Conservation (phyloP, 2,329 filamentous ascomycete genomes). For the Aureobasidium sp. region DNA sequence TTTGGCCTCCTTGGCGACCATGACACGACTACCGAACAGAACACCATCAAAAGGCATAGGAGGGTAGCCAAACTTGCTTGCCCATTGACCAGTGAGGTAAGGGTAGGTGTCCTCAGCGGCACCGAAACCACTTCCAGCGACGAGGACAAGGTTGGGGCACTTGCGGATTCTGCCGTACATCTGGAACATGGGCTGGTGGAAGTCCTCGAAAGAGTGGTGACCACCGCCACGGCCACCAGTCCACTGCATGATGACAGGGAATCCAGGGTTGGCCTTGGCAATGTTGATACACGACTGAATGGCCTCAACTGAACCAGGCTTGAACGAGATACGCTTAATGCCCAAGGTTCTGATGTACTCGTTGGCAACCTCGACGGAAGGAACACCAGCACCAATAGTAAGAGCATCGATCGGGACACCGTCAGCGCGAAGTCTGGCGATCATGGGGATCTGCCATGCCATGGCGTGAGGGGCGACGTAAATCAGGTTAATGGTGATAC, state of each 20-base stretch:
- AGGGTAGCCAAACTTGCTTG: slow-evolving; percentile 76
- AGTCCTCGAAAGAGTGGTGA: slow-evolving; percentile 92
- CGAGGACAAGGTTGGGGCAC: slow-evolving; percentile 76
- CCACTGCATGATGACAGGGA: slow-evolving; percentile 92
- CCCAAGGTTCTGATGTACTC: slow-evolving; percentile 91
- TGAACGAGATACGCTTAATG: slow-evolving; percentile 89
- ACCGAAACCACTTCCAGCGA: slow-evolving; percentile 88
- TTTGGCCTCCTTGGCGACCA: slow-evolving; percentile 87
- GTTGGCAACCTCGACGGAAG: slow-evolving; percentile 84
- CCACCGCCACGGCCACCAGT: slow-evolving; percentile 89
- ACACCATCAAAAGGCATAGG: slow-evolving; percentile 93
- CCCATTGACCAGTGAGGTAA: slow-evolving; percentile 84
- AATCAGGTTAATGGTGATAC: slow-evolving; percentile 84
- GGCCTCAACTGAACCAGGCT: slow-evolving; percentile 80
- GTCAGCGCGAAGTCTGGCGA: slow-evolving; percentile 70
- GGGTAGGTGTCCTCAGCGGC: slow-evolving; percentile 85
- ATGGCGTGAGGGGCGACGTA: slow-evolving; percentile 86
- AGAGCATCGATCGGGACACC: slow-evolving; percentile 87
- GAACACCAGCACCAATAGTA: slow-evolving; percentile 87
- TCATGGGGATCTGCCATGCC: slow-evolving; percentile 83
- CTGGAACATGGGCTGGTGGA: slow-evolving; percentile 82
- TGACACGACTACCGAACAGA: slow-evolving; percentile 85
- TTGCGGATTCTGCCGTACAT: slow-evolving; percentile 87
- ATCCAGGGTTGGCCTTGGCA: slow-evolving; percentile 84
- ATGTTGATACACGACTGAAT: slow-evolving; percentile 90